These are phyloP conservation scores for Ascochyta lentis DNA, from an alignment of 2,329 filamentous ascomycete genomes.

Conservation along the genomic window DNA sequence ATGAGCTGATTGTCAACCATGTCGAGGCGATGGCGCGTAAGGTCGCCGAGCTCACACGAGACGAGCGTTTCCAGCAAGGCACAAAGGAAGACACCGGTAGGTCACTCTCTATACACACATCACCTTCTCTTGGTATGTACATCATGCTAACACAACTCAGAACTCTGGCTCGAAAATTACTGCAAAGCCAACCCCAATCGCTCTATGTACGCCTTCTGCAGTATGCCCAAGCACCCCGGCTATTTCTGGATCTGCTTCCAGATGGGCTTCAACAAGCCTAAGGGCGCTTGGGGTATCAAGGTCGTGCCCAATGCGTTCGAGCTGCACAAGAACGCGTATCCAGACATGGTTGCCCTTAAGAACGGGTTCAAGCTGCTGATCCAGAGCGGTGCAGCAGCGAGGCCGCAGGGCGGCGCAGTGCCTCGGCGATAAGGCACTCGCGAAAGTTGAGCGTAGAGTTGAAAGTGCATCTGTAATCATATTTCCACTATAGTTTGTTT, in stretches of 20 bases:
- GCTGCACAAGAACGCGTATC: conserved; percentile 85
- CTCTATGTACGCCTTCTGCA: conserved; percentile 94
- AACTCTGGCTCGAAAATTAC: conserved; percentile 95
- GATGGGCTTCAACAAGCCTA: conserved; percentile 74
- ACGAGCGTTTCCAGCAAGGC: conserved; percentile 90
- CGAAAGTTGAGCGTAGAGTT: not conserved
- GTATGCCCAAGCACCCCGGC: conserved; percentile 87
- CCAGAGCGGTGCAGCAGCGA: conserved; percentile 12
- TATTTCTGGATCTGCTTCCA: conserved; percentile 99
- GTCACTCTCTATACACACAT: conserved; percentile 43
- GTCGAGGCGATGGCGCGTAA: conserved; percentile 98
- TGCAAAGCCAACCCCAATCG: conserved; percentile 94
- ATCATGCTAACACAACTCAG: conserved; percentile 55
- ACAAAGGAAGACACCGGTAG: conserved; percentile 84
- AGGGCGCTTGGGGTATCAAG: conserved; percentile 84
- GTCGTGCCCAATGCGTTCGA: conserved; percentile 94
- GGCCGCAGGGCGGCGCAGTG: conserved; percentile 5
- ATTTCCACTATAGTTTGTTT: conserved; percentile 4
- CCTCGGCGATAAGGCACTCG: not conserved
- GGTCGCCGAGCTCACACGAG: conserved; percentile 92
- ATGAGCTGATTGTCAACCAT: conserved; percentile 96
- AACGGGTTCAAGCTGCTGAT: conserved; percentile 96
- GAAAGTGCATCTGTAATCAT: conserved; percentile 14
- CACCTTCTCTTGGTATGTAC: not conserved
- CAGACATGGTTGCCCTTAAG: conserved; percentile 92